These are phyloP conservation scores for Limnanthes douglasii DNA, from an alignment of 345 rosid species.

Conservation along the genomic window DNA sequence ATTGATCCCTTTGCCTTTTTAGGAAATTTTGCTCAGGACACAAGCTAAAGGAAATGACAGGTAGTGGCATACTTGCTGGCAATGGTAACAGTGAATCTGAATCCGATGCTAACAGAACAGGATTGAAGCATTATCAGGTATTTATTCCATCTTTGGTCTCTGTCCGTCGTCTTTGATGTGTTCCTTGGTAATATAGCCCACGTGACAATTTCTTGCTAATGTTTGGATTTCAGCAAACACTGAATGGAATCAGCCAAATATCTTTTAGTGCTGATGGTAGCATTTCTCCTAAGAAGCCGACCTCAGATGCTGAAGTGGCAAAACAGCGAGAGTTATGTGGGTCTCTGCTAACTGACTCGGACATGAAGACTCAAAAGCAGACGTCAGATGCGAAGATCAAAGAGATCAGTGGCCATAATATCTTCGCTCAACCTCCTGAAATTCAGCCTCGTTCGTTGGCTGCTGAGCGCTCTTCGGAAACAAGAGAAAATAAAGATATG, in stretches of 20 bases:
- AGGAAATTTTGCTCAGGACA: slow-evolving; percentile 82
- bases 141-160: neutral
- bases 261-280: slow-evolving; percentile 59
- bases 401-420: slow-evolving; percentile 83
- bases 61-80: slow-evolving; percentile 58
- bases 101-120: slow-evolving; percentile 34
- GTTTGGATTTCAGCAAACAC: slow-evolving; percentile 37
- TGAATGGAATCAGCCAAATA: slow-evolving; percentile 72
- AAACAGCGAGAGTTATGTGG: slow-evolving; percentile 82
- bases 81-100: slow-evolving; percentile 28
- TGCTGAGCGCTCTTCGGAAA: slow-evolving; percentile 29
- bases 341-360: slow-evolving; percentile 40
- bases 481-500: slow-evolving; percentile 44
- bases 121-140: slow-evolving; percentile 62
- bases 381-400: slow-evolving; percentile 64
- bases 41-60: slow-evolving; percentile 76
- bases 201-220: slow-evolving; percentile 1
- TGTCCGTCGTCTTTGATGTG: neutral
- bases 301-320: slow-evolving; percentile 60
- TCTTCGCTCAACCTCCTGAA: slow-evolving; percentile 66
- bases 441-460: slow-evolving; percentile 51
- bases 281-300: slow-evolving; percentile 63
- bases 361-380: slow-evolving; percentile 47
- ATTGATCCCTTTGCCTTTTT: slow-evolving; percentile 3
- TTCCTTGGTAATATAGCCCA: too few species aligned